These are phyloP conservation scores for Quercus suber DNA, from an alignment of 306 rosid genomes.

Conservation along the genomic window DNA sequence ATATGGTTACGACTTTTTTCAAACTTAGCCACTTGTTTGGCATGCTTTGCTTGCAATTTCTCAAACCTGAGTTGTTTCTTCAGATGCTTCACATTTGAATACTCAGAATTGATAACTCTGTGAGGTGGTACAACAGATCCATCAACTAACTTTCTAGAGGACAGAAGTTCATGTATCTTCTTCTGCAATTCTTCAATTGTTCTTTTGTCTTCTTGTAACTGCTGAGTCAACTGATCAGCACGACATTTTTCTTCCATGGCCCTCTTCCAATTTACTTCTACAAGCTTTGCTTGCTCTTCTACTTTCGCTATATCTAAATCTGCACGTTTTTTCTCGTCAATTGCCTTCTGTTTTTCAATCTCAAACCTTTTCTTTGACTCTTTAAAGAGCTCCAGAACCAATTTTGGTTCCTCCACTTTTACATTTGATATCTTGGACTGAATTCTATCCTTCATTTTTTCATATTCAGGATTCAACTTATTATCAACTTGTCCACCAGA, in stretches of 20 bases:
- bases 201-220: conserved; percentile 48
- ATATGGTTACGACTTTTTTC: conserved; percentile 50
- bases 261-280: conserved; percentile 54
- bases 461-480: not conserved
- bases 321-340: conserved; percentile 40
- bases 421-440: conserved; percentile 8
- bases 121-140: conserved; percentile 30
- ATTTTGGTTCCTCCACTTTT: conserved; percentile 16
- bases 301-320: conserved; percentile 40
- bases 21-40: conserved; percentile 47
- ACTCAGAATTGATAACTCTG: conserved; percentile 30
- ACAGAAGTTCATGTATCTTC: conserved; percentile 40
- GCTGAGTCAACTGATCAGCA: conserved; percentile 50
- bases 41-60: conserved; percentile 52
- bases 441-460: conserved; percentile 5
- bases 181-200: conserved; percentile 46
- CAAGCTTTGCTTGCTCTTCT: conserved; percentile 48
- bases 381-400: conserved; percentile 25
- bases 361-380: conserved; percentile 36
- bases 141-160: conserved; percentile 40
- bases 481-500: conserved; percentile 3
- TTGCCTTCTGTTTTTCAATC: conserved; percentile 43
- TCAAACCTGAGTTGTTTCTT: conserved; percentile 59
- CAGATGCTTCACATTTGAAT: conserved; percentile 47
- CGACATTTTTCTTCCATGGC: conserved; percentile 50